phyloP scores from a whole-genome alignment of 768 basidiomycete genomes.

The Dacryopinax primogenitus region DNA sequence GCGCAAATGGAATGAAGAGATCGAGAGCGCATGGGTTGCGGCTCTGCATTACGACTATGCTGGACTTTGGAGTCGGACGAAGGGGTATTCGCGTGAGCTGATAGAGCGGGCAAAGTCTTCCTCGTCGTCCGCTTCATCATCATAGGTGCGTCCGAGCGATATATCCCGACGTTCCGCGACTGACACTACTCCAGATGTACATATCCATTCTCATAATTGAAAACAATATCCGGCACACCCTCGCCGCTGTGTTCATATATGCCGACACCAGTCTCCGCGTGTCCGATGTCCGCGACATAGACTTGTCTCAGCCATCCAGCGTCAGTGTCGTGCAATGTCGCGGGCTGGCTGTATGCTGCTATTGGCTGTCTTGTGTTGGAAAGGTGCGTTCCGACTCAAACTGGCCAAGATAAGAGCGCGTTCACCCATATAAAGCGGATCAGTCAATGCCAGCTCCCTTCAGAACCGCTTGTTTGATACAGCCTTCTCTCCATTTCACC shows the following conservation, averaged over 20 bases:
- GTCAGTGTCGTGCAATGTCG: neutral
- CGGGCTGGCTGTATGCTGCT: neutral
- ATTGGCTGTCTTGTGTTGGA: neutral
- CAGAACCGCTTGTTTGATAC: neutral
- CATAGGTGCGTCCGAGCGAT: neutral
- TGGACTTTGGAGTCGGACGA: neutral
- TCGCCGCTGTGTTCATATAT: neutral
- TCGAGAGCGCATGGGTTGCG: slow-evolving; percentile 2
- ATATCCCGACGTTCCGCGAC: neutral
- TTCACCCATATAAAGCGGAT: neutral
- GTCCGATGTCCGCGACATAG: neutral
- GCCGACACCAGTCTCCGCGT: neutral
- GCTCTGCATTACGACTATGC: neutral
- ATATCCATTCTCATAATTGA: neutral
- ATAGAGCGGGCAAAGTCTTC: neutral
- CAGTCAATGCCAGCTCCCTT: neutral
- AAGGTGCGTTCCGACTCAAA: neutral
- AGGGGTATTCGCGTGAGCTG: slow-evolving; percentile 1
- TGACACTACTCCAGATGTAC: neutral
- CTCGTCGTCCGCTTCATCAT: neutral
- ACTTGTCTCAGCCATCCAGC: neutral
- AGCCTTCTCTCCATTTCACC: neutral
- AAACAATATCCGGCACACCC: neutral
- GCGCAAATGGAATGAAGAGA: slow-evolving; percentile 6
- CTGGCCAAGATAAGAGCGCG: neutral